Percentiles rank a stretch among this genome's conserved stretches.
These are phyloP conservation scores for Ophiostoma ips DNA, from an alignment of 2,329 filamentous ascomycete species.

Conservation along the genomic window DNA sequence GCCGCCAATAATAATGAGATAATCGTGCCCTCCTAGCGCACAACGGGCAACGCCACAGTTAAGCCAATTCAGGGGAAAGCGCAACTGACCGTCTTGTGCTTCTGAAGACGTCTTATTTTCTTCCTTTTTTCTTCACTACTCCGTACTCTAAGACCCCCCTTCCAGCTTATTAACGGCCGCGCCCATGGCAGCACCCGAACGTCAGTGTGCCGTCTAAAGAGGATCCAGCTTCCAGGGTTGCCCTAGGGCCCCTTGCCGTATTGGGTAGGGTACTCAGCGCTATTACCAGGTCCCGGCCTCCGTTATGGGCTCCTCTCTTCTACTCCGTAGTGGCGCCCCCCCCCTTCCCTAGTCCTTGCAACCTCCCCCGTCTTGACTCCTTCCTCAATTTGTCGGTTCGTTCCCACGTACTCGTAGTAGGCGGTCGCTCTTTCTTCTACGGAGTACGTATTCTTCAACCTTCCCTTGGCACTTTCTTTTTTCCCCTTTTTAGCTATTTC, in stretches of 20 bases:
- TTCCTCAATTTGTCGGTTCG: conserved; percentile 2
- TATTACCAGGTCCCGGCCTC: too few species aligned
- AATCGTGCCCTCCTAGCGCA: not conserved
- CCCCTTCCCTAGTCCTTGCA: not conserved
- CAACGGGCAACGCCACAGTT: not conserved
- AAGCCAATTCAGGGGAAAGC: conserved; percentile 1
- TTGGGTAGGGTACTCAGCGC: too few species aligned
- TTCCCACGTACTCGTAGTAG: not conserved
- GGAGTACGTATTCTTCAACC: not conserved
- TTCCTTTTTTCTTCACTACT: not conserved
- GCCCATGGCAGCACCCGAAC: too few species aligned
- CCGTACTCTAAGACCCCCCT: too few species aligned
- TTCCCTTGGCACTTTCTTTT: not conserved
- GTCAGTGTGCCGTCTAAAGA: too few species aligned
- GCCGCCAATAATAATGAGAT: not conserved
- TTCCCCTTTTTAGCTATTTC: not conserved
- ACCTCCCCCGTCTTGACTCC: not conserved
- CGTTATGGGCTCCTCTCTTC: not conserved
- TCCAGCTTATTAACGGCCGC: too few species aligned
- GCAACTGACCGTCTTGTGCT: not conserved
- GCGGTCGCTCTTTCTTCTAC: not conserved
- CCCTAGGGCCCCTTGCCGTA: too few species aligned
- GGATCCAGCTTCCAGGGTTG: too few species aligned
- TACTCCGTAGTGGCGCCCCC: not conserved
- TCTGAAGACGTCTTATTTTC: conserved; percentile 1